Percentiles rank a stretch among this genome's conserved stretches.
Conservation (phyloP, 2,329 filamentous ascomycete genomes). For the Apiospora hydei region DNA sequence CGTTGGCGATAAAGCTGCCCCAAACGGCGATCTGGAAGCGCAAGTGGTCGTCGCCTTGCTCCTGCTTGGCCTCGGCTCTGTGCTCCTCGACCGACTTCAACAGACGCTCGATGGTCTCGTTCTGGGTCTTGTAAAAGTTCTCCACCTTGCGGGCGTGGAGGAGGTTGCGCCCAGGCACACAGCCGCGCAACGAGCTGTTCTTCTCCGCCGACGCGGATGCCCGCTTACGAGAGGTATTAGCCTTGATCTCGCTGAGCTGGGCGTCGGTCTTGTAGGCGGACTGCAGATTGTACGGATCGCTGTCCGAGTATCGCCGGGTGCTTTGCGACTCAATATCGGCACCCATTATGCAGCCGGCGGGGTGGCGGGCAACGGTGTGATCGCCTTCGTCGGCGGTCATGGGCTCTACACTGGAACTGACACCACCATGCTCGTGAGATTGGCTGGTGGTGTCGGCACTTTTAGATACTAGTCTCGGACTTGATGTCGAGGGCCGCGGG, state of each 20-base stretch:
- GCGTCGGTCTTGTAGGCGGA: slow-evolving; percentile 77
- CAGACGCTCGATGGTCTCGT: slow-evolving; percentile 90
- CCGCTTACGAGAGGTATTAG: slow-evolving; percentile 82
- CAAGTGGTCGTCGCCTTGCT: slow-evolving; percentile 82
- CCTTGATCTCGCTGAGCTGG: slow-evolving; percentile 79
- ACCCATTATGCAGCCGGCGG: slow-evolving; percentile 34
- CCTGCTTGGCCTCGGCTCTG: slow-evolving; percentile 78
- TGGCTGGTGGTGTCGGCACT: slow-evolving; percentile 47
- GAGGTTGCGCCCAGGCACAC: slow-evolving; percentile 28
- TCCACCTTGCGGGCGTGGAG: slow-evolving; percentile 65
- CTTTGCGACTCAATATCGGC: slow-evolving; percentile 55
- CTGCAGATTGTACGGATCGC: slow-evolving; percentile 84
- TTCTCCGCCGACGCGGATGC: slow-evolving; percentile 48
- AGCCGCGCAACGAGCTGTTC: slow-evolving; percentile 33
- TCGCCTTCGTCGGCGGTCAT: slow-evolving; percentile 42
- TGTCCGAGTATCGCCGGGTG: slow-evolving; percentile 56
- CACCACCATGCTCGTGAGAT: slow-evolving; percentile 43
- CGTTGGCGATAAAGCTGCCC: slow-evolving; percentile 79
- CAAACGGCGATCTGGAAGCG: slow-evolving; percentile 73
- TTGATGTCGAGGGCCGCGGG: slow-evolving; percentile 38
- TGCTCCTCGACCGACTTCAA: slow-evolving; percentile 95
- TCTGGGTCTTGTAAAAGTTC: slow-evolving; percentile 88
- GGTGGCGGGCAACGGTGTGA: slow-evolving; percentile 52
- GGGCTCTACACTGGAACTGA: slow-evolving; percentile 42
- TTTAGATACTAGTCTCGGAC: slow-evolving; percentile 24